Conservation (phyloP, 2,329 filamentous ascomycete genomes). For the Hypoxylon sp. region DNA sequence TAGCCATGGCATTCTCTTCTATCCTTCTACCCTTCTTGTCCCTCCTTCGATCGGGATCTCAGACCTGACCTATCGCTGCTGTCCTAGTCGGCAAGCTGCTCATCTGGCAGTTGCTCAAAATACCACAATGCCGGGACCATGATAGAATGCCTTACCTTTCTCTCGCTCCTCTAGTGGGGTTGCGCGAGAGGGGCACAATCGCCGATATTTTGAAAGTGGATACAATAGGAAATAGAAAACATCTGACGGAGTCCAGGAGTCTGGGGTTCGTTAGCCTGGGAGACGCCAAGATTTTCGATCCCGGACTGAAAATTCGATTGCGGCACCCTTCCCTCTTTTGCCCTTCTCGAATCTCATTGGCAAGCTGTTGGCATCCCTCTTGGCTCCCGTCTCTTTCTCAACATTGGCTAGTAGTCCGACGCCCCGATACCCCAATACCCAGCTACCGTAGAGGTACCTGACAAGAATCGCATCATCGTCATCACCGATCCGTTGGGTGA, state of each 20-base stretch:
- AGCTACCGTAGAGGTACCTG: constrained; percentile 30
- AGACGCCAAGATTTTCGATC: constrained; percentile 51
- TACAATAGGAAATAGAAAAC: constrained; percentile 41
- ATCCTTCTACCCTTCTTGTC: constrained; percentile 3
- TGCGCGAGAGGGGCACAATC: constrained; percentile 26
- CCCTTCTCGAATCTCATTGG: constrained; percentile 44
- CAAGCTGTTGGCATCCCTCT: constrained; percentile 39
- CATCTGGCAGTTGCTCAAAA: constrained; percentile 35
- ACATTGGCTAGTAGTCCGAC: constrained; percentile 42
- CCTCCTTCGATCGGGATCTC: constrained; percentile 33
- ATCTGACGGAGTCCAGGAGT: constrained; percentile 40
- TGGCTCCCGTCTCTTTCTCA: constrained; percentile 41
- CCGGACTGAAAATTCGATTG: constrained; percentile 53
- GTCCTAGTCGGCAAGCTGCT: constrained; percentile 16
- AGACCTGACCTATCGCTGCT: constrained; percentile 26
- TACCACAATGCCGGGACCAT: constrained; percentile 38
- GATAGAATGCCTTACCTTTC: constrained; percentile 7
- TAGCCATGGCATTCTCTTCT: constrained; percentile 23
- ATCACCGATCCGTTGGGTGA: constrained; percentile 26
- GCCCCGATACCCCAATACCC: constrained; percentile 31
- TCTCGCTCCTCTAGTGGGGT: constrained; percentile 27
- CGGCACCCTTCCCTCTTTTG: constrained; percentile 43
- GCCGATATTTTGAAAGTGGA: constrained; percentile 28
- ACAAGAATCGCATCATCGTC: constrained; percentile 36
- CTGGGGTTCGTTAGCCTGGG: constrained; percentile 42